A percentile compares a stretch with the other conserved stretches of the same genome.
Evolutionary conservation across 371 early-diverging fungal species (phyloP).

Genomic region (Zychaea mexicana): DNA sequence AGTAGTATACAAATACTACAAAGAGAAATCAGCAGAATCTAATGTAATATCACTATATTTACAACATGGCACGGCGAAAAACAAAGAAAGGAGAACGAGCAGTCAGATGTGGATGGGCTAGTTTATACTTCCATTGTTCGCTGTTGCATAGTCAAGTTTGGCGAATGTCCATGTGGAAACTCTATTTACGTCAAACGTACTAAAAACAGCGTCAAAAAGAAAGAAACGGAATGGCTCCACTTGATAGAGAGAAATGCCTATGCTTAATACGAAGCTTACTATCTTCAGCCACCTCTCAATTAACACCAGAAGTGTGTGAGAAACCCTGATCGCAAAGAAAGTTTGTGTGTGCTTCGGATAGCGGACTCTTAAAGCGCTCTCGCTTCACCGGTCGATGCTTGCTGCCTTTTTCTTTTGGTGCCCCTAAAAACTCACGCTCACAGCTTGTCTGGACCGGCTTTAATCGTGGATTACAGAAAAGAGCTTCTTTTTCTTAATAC

Average conservation of each 20-base stretch:
- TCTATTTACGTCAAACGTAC: neutral
- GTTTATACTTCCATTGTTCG: neutral
- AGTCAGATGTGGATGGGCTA: too few species aligned
- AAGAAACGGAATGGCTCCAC: neutral
- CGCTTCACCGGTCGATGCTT: neutral
- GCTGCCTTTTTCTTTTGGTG: neutral
- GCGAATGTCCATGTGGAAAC: neutral
- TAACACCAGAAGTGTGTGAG: neutral
- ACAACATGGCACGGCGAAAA: too few species aligned
- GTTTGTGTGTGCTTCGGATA: neutral
- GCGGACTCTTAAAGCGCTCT: neutral
- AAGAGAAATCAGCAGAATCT: too few species aligned
- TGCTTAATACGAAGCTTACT: neutral
- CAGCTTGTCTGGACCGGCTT: neutral
- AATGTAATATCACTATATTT: too few species aligned
- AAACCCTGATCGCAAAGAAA: neutral
- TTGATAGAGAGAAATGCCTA: neutral
- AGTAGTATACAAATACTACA: too few species aligned
- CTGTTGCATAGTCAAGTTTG: neutral
- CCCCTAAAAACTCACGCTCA: neutral
- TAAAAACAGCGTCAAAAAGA: conserved; percentile 1
- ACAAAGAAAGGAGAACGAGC: too few species aligned
- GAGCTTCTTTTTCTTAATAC: neutral
- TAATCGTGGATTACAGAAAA: neutral
- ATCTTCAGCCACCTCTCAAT: neutral